Percentiles rank a stretch among this genome's conserved stretches.
phyloP scores from a whole-genome alignment of 805 yeast species.

The Tetrapisispora phaffii region DNA sequence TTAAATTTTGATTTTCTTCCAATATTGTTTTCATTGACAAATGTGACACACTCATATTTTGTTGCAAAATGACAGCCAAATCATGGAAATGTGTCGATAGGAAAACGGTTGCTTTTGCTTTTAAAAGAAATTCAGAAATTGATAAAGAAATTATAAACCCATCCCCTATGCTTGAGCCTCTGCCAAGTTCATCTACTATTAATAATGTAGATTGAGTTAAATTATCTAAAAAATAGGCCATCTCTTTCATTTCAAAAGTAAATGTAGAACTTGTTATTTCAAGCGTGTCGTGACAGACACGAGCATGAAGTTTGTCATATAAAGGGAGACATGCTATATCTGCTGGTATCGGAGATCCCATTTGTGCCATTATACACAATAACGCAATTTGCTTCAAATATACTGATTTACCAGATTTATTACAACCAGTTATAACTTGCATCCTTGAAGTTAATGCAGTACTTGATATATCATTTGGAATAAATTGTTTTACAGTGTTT shows the following conservation, averaged over 20 bases:
- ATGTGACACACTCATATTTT: constrained; percentile 30
- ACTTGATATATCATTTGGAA: constrained; percentile 34
- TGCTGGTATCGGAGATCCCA: constrained; percentile 45
- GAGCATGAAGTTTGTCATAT: constrained; percentile 31
- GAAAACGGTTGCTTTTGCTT: constrained; percentile 27
- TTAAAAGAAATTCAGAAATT: constrained; percentile 31
- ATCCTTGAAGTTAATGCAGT: constrained; percentile 31
- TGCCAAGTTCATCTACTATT: constrained; percentile 46
- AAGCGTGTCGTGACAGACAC: constrained; percentile 31
- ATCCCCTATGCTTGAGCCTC: constrained; percentile 43
- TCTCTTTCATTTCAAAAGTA: constrained; percentile 39
- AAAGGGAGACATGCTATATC: constrained; percentile 35
- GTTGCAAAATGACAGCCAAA: constrained; percentile 30
- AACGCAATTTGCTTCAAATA: constrained; percentile 44
- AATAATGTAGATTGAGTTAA: constrained; percentile 29
- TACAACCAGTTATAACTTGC: constrained; percentile 48
- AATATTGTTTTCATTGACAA: constrained; percentile 30
- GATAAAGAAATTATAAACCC: constrained; percentile 45
- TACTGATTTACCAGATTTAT: constrained; percentile 55
- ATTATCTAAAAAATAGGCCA: constrained; percentile 36
- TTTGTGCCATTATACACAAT: constrained; percentile 44
- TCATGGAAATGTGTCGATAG: constrained; percentile 39
- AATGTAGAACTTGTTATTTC: constrained; percentile 35
- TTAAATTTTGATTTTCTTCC: constrained; percentile 9
- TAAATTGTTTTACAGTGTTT: constrained; percentile 18